phyloP scores from a whole-genome alignment of 352 stramenopile species.

The Phytophthora colocasiae region DNA sequence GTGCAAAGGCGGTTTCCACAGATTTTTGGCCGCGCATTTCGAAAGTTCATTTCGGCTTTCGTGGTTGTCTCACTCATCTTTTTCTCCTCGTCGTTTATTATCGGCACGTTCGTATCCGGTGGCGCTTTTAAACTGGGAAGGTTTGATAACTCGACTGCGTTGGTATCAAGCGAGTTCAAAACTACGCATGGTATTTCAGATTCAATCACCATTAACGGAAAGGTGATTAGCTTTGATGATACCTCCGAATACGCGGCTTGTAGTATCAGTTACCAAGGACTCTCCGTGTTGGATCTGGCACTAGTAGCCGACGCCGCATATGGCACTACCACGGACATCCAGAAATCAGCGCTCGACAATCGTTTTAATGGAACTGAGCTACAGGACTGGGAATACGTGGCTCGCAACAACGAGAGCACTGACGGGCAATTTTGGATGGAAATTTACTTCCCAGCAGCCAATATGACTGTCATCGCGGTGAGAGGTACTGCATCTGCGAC shows the following conservation, averaged over 20 bases:
- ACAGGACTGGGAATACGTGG: conserved; percentile 73
- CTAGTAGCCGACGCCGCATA: conserved; percentile 83
- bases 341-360: conserved; percentile 67
- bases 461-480: conserved; percentile 86
- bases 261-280: conserved; percentile 61
- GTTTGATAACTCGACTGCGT: conserved; percentile 52
- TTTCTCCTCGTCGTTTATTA: conserved; percentile 81
- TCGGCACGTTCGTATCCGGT: conserved; percentile 72
- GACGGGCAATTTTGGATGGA: conserved; percentile 86
- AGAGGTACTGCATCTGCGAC: conserved; percentile 81
- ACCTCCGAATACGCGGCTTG: conserved; percentile 78
- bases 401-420: conserved; percentile 71
- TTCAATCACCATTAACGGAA: conserved; percentile 48
- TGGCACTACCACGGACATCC: conserved; percentile 65
- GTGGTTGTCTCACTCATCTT: conserved; percentile 83
- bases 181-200: conserved; percentile 35
- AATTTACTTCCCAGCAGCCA: conserved; percentile 76
- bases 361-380: conserved; percentile 82
- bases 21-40: conserved; percentile 78
- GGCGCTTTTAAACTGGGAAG: conserved; percentile 64
- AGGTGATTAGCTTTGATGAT: conserved; percentile 56
- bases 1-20: conserved; percentile 79
- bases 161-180: conserved; percentile 31
- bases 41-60: conserved; percentile 78
- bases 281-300: conserved; percentile 79